Base-by-base conservation (phyloP, 768 basidiomycete genomes). In the Mycena latifolia region DNA sequence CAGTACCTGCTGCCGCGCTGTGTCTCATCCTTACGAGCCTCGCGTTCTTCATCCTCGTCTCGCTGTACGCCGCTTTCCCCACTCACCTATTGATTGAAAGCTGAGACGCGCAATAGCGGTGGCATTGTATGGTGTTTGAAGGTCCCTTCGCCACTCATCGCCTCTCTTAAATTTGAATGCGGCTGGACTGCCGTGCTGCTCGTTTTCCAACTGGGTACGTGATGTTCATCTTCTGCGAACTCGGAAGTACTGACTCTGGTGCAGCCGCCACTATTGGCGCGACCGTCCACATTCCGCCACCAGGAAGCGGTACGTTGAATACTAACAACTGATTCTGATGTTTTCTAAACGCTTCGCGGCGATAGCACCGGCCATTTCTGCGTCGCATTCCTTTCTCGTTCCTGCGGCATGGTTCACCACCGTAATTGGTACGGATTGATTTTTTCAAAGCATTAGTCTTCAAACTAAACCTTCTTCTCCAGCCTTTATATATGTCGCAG, bases 1-100 rank as follows among this genome's bases (percentile, higher is more conserved):
- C 47, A 67, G 66, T 63, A 7, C 63, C 67, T 22, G 57, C 43
- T 12, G 65, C 65, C 18, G 55, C 65, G 25, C 47, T 66, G 18
- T 55, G 45, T 28, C 61, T 70, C 57, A 60, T 70, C 27, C 47
- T 70, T 18, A 63, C 61, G 41, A 70, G 69, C 39, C 43, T 66
- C 22, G 5, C 58, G 5, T 66, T 66, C 50, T 47, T 65, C 35
- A 20, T 50, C 12, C 31, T 63, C 22, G 47, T 64, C 12, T 55
- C 57, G 10, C 33, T 70, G 61, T 66, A 43, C 24, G 61, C 39
- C 27, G 33, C 12, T 45, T 45, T 20, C 20, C 5, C 33, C 12
- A 17, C 11, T 45, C 25, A 2, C 45, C 17, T 17, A 17, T 25
- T 46, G 18, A 8, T 24, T 9, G 5, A 60, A 39, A 20, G 1